Evolutionary conservation across 2,329 filamentous ascomycete genomes (phyloP), one percentile per base, ranked within the genome.

Genomic region (Laburnicola sp.): DNA sequence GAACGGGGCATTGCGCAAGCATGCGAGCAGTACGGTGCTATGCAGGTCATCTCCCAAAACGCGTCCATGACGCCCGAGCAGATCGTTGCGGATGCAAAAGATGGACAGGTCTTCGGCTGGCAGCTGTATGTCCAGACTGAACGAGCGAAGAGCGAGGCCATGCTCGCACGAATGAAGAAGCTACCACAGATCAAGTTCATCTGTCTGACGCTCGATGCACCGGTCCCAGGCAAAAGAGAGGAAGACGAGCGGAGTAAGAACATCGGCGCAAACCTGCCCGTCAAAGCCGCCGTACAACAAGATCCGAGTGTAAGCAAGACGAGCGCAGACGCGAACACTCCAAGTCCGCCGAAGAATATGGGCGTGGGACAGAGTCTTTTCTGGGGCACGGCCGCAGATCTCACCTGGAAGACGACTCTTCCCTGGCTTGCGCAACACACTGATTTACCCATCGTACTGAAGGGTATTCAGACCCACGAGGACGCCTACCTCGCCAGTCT

Each of bases 381-480:
- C 75, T 88, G 83, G 58, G 93, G 93, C 57, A 97, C 92, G 2
- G 91, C 91, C 6, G 82, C 87, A 2, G 89, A 94, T 61, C 75
- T 97, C 55, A 96, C 89, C 0, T 97, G 93, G 93, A 83, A 86
- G 65, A 82, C 83, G 1, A 75, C 73, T 1, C 70, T 80, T 2
- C 75, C 93, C 1, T 99, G 92, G 92, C 96, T 99, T 78, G 79
- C 85, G 63, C 84, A 83, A 63, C 89, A 97, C 69, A 99, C 94
- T 27, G 85, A 85, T 57, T 96, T 97, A 87, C 94, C 94, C 48
- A 95, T 99, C 68, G 83, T 97, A 46, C 84, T 99, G 60, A 99
- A 99, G 82, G 94, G 94, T 50, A 89, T 99, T 8, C 94, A 99
- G 78, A 85, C 93, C 23, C 91, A 96, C 45, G 94, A 99, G 71